Conservation (phyloP, 164 flowering plant genomes). For the Saururus chinensis region DNA sequence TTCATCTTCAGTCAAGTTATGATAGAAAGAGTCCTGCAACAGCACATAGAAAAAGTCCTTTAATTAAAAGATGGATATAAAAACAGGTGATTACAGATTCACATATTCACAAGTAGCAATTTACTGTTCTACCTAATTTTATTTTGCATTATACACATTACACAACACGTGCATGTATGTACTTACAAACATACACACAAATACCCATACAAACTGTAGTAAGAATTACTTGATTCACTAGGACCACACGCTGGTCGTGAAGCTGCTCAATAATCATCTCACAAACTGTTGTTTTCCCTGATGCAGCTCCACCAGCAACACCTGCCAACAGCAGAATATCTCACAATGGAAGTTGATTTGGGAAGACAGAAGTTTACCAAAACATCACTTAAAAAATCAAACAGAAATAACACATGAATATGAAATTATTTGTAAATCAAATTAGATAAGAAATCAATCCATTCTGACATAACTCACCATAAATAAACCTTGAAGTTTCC, state of each 20-base stretch:
- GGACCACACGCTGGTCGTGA: conserved; percentile 95
- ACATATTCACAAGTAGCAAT: too few species aligned
- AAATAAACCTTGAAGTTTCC: too few species aligned
- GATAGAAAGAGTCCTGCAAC: conserved; percentile 91
- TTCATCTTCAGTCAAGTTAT: conserved; percentile 69
- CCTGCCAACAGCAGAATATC: conserved; percentile 29
- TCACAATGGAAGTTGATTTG: background rate
- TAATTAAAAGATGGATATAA: too few species aligned
- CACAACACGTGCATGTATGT: too few species aligned
- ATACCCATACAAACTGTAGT: background rate
- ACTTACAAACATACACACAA: too few species aligned
- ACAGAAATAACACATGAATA: too few species aligned
- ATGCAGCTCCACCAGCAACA: conserved; percentile 96
- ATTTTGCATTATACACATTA: too few species aligned
- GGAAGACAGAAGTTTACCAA: background rate
- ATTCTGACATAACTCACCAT: too few species aligned
- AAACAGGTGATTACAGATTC: background rate
- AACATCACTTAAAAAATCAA: too few species aligned
- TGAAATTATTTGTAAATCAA: too few species aligned
- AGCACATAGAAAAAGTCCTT: background rate
- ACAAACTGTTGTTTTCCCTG: conserved; percentile 96
- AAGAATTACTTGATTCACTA: conserved; percentile 73
- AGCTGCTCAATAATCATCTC: conserved; percentile 95
- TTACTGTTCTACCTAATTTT: too few species aligned
- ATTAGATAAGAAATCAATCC: too few species aligned